Evolutionary conservation across 2,329 filamentous ascomycete genomes (phyloP), one percentile per base, ranked within the genome.

Genomic region (Ophiognomonia clavigignenti-juglandacearum): DNA sequence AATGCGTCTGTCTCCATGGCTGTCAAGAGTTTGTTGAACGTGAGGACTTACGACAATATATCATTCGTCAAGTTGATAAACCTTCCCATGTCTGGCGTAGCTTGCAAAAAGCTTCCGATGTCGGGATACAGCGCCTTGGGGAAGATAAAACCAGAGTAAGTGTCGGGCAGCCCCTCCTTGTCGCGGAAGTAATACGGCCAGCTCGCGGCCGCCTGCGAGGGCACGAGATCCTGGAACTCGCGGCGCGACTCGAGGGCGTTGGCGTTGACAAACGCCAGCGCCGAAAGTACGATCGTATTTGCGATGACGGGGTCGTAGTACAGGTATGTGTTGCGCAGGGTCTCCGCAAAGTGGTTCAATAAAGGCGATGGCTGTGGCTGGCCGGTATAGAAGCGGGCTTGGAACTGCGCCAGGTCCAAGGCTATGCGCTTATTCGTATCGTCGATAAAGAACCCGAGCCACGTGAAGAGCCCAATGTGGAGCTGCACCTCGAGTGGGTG

Each of bases 391-490:
- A 60, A 61, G 20, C 57, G 56, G 10, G 54, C 38, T 16, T 60
- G 57, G 40, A 62, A 62, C 6, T 48, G 16, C 16, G 55, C 53
- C 19, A 57, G 49, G 38, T 58, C 52, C 13, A 46, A 39, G 1
- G 50, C 50, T 3, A 54, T 41, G 42, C 54, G 42, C 6, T 37
- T 34, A 9, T 57, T 56, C 36, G 51, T 54, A 52, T 65, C 61
- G 26, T 64, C 63, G 14, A 61, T 56, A 7, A 63, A 49, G 20
- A 59, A 56, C 6, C 55, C 56, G 6, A 64, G 45, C 50, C 61
- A 61, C 22, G 62, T 62, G 39, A 59, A 60, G 29, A 64, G 58
- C 14, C 61, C 59, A 10, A 61, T 53, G 47, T 63, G 61, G 22
- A 65, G 45, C 34, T 59, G 58, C 14, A 61, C 51, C 14, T 62